phyloP scores from a whole-genome alignment of 495 filamentous ascomycete species.

The Symbiotaphrina buchneri region DNA sequence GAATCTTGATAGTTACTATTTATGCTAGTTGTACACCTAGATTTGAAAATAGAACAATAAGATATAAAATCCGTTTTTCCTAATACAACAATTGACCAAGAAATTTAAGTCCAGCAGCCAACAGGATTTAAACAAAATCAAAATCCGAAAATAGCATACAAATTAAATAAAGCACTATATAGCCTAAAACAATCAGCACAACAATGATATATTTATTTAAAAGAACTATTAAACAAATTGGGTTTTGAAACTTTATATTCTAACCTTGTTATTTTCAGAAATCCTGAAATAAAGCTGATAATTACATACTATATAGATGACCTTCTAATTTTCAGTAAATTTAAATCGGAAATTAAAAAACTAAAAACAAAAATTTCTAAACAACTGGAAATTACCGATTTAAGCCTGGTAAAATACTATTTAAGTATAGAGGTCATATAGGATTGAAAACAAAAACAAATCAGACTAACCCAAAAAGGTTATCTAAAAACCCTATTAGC shows the following conservation, averaged over 20 bases:
- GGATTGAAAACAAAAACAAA: not conserved
- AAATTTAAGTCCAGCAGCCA: conserved; percentile 13
- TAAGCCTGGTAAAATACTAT: not conserved
- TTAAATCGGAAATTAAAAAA: conserved; percentile 1
- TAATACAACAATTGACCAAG: conserved; percentile 10
- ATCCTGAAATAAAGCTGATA: not conserved
- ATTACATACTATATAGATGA: too few relatives aligned
- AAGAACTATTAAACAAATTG: not conserved
- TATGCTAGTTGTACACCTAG: conserved; percentile 8
- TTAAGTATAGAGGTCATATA: not conserved
- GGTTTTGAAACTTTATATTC: conserved; percentile 3
- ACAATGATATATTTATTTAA: conserved; percentile 5
- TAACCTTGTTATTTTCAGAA: not conserved
- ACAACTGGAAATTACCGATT: not conserved
- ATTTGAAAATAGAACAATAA: conserved; percentile 14
- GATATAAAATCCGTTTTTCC: conserved; percentile 15
- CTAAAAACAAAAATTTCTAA: conserved; percentile 3
- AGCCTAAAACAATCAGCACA: conserved; percentile 8
- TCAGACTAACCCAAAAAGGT: not conserved
- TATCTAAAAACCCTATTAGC: too few relatives aligned
- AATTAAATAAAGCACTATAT: conserved; percentile 5
- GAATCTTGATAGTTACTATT: conserved; percentile 13
- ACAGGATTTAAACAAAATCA: conserved; percentile 5
- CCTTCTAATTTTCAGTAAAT: too few relatives aligned
- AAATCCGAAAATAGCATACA: conserved; percentile 2